Base-by-base conservation (phyloP, 805 yeast species). In the Lachancea meyersii region DNA sequence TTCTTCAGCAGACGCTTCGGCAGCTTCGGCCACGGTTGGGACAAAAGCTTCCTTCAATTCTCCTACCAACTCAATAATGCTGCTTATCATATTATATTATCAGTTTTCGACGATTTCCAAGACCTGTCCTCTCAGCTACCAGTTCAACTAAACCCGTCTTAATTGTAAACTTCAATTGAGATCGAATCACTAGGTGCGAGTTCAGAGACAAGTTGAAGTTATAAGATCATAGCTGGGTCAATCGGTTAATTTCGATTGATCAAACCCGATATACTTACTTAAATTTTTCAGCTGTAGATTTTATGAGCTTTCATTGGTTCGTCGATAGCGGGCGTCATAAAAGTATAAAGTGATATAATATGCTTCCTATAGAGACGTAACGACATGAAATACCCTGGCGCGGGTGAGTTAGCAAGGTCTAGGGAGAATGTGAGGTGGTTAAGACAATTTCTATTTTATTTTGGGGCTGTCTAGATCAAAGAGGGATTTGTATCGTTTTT, bases 21-120 rank as follows among this genome's bases (percentile, higher is more conserved):
- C 19, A 17, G 95, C 96, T 69, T 75, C 80, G 41, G 94, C 95
- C 44, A 75, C 75, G 55, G 85, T 75, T 63, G 96, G 95, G 53
- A 78, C 69, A 52, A 85, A 72, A 48, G 83, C 76, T 62, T 86
- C 95, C 69, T 84, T 82, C 60, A 87, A 69, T 68, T 86, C 95
- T 43, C 68, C 72, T 44, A 68, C 54, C 46, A 65, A 67, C 47
- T 66, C 70, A 46, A 66, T 57, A 44, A 68, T 55, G 31, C 65
- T 50, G 44, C 61, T 53, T 36, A 69, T 58, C 71, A 67, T 68
- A 32, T 32, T 32, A 10, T 19, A 19, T 9, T 13, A n/a, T 14
- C 26, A 13, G 35, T 32, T 32, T 6, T 18, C 33, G 17, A 31
- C 20, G 35, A 8, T 18, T 18, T 32, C 23, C 23, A 32, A 32